Percentiles rank a stretch among this genome's conserved stretches.
Conservation (phyloP, 2,329 filamentous ascomycete species). For the Epicoccum sorghinum region DNA sequence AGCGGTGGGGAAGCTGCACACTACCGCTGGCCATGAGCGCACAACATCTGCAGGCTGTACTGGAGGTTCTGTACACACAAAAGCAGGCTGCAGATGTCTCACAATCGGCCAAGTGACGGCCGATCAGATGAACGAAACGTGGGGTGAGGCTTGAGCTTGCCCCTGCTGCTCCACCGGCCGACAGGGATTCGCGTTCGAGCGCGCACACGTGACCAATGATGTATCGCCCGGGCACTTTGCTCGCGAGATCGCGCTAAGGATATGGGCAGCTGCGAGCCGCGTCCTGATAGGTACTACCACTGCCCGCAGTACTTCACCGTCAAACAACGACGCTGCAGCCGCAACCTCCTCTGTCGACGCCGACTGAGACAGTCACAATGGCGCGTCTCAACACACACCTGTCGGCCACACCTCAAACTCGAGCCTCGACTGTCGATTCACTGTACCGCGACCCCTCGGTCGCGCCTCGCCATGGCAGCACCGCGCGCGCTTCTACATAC, state of each 20-base stretch:
- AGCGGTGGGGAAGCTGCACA: constrained; percentile 20
- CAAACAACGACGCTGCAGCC: neutral
- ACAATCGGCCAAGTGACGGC: neutral
- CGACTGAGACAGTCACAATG: constrained; percentile 29
- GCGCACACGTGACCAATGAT: constrained; percentile 28
- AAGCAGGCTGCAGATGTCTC: neutral
- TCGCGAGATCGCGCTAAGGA: constrained; percentile 27
- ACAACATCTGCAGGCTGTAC: constrained; percentile 7
- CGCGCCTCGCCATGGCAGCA: constrained; percentile 21
- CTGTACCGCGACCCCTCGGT: constrained; percentile 48
- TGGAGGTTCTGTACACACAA: neutral
- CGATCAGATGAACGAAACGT: constrained; percentile 13
- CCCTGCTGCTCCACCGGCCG: neutral
- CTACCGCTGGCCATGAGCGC: constrained; percentile 34
- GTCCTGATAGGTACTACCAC: constrained; percentile 3
- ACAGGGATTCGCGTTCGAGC: constrained; percentile 30
- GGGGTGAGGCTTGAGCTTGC: constrained; percentile 13
- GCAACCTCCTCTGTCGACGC: neutral
- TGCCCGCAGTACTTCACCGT: neutral
- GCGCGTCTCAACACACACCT: constrained; percentile 45
- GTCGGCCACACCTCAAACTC: constrained; percentile 39
- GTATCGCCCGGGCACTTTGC: constrained; percentile 25
- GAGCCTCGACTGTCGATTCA: constrained; percentile 40
- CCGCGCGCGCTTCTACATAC: constrained; percentile 35
- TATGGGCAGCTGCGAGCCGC: constrained; percentile 15